phyloP scores from a whole-genome alignment of 1,284 basidiomycete genomes.

The Hemileia vastatrix region DNA sequence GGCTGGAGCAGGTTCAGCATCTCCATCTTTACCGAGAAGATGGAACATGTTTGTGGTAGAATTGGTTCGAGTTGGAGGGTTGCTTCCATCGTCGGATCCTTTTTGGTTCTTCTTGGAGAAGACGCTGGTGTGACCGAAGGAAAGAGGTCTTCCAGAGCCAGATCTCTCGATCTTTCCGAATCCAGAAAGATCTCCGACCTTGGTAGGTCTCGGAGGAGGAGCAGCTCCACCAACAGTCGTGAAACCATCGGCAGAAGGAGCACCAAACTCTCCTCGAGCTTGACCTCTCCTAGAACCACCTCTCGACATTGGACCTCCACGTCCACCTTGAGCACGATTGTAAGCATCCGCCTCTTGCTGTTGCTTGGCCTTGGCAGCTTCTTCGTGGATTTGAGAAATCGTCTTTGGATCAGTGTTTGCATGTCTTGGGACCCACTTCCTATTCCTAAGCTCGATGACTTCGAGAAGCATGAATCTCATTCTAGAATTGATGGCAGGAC shows the following conservation, averaged over 20 bases:
- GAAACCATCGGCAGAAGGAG: constrained; percentile 62
- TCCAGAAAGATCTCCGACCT: constrained; percentile 74
- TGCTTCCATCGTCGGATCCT: constrained; percentile 51
- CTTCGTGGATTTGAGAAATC: constrained; percentile 78
- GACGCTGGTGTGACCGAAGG: constrained; percentile 68
- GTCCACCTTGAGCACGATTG: constrained; percentile 53
- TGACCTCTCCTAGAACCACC: constrained; percentile 81
- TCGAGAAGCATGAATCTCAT: constrained; percentile 95
- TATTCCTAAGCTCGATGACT: constrained; percentile 74
- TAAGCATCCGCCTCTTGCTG: constrained; percentile 30
- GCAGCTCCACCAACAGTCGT: constrained; percentile 58
- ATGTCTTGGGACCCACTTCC: constrained; percentile 69
- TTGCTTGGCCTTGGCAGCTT: constrained; percentile 50
- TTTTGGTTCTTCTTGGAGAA: constrained; percentile 61
- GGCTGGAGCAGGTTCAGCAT: constrained; percentile 27
- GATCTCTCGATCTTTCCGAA: constrained; percentile 72
- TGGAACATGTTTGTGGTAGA: constrained; percentile 77
- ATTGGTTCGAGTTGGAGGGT: constrained; percentile 63
- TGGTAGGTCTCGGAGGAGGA: constrained; percentile 54
- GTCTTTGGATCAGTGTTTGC: constrained; percentile 71
- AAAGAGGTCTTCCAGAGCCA: constrained; percentile 50
- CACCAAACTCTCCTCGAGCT: constrained; percentile 54
- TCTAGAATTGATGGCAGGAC: constrained; percentile 64
- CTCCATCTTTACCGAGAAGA: constrained; percentile 33
- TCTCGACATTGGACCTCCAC: constrained; percentile 62